Evolutionary conservation across 2,329 filamentous ascomycete genomes (phyloP).

Genomic region (Apiospora malaysiana): DNA sequence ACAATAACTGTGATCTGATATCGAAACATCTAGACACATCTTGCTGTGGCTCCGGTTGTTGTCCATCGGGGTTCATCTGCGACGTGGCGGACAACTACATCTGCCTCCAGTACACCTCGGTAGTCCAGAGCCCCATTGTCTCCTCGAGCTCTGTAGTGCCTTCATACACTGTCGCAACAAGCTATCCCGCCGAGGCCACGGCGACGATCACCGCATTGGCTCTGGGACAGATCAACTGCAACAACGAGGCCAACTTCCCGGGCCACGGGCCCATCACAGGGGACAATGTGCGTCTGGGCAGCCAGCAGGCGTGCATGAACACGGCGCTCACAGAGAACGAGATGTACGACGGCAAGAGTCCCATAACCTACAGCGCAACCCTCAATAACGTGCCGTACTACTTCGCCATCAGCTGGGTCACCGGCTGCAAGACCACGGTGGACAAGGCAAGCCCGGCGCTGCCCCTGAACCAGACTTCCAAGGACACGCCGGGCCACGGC

Average conservation of each 20-base stretch:
- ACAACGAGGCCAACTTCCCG: background rate
- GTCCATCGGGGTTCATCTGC: background rate
- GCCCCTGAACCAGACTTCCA: background rate
- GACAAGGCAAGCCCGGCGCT: background rate
- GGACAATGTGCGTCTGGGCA: background rate
- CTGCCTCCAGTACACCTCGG: background rate
- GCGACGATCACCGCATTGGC: background rate
- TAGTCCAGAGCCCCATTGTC: background rate
- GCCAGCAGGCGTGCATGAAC: slow-evolving; percentile 13
- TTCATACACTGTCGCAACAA: background rate
- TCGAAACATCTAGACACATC: background rate
- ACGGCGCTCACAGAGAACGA: background rate
- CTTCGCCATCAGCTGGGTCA: slow-evolving; percentile 10
- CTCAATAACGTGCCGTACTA: slow-evolving; percentile 4
- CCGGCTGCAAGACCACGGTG: background rate
- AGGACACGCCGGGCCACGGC: background rate
- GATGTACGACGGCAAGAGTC: background rate
- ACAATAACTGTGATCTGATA: background rate
- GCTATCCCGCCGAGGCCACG: background rate
- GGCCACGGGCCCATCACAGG: background rate
- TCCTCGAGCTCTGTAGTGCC: background rate
- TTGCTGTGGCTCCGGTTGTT: slow-evolving; percentile 1
- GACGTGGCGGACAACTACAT: background rate
- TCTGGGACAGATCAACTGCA: background rate
- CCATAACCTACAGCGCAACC: background rate